Conservation (phyloP, 208 protist genomes). For the Tetramitus jugosus region DNA sequence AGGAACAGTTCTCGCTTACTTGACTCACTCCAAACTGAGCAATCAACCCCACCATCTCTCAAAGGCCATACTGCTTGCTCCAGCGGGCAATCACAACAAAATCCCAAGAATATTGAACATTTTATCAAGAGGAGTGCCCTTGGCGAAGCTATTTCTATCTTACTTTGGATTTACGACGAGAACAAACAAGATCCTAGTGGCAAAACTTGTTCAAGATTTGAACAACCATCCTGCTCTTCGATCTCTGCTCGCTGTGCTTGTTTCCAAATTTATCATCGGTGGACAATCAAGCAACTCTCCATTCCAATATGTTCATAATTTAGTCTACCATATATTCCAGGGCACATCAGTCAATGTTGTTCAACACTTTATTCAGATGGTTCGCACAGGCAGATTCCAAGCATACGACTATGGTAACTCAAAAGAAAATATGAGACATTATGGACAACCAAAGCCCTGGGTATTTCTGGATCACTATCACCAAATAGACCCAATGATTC, state of each 20-base stretch:
- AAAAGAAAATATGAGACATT: conserved; percentile 34
- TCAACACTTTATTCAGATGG: conserved; percentile 39
- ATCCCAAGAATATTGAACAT: conserved; percentile 30
- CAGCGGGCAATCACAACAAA: conserved; percentile 36
- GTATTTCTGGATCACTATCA: conserved; percentile 38
- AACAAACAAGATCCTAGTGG: conserved; percentile 24
- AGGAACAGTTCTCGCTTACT: conserved; percentile 36
- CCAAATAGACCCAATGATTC: conserved; percentile 29
- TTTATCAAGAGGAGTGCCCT: conserved; percentile 21
- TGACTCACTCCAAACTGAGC: conserved; percentile 24
- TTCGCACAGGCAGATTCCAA: conserved; percentile 27
- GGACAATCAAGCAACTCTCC: conserved; percentile 30
- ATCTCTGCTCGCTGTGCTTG: conserved; percentile 25
- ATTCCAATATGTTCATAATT: conserved; percentile 39
- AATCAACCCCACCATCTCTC: conserved; percentile 32
- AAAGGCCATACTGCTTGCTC: conserved; percentile 33
- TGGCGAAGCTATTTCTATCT: conserved; percentile 9
- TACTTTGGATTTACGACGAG: conserved; percentile 22
- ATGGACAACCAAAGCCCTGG: conserved; percentile 31
- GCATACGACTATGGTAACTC: conserved; percentile 39
- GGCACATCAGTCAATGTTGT: conserved; percentile 34
- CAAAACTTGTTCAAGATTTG: conserved; percentile 40
- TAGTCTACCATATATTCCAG: conserved; percentile 41
- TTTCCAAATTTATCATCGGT: conserved; percentile 30
- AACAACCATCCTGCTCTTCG: conserved; percentile 31